Conservation (phyloP, 441 rosid genomes). For the Corymbia citriodora region DNA sequence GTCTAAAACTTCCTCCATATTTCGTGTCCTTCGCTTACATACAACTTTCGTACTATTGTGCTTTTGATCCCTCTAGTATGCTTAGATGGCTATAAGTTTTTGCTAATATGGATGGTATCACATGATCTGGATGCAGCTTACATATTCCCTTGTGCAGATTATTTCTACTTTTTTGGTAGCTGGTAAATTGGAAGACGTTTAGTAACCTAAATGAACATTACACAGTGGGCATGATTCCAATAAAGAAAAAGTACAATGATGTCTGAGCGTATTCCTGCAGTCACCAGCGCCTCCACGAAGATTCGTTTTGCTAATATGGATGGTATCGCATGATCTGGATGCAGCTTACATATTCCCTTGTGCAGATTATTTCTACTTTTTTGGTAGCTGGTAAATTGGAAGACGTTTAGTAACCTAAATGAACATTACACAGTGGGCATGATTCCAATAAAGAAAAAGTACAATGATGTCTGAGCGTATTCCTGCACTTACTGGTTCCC, state of each 20-base stretch:
- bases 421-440: background rate
- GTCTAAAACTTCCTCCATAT: background rate
- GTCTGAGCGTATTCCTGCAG: background rate
- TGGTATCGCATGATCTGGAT: background rate
- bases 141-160: background rate
- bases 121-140: background rate
- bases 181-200: background rate
- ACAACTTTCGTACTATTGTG: background rate
- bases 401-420: background rate
- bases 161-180: background rate
- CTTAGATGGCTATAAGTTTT: background rate
- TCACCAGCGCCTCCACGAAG: too few relatives aligned
- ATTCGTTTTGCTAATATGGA: background rate
- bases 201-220: background rate
- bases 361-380: background rate
- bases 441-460: background rate
- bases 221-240: background rate
- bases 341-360: background rate
- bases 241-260: background rate
- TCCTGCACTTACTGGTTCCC: background rate
- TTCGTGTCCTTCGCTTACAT: background rate
- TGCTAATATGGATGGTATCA: background rate
- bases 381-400: background rate
- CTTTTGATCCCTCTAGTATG: background rate
- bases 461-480: background rate